These are phyloP conservation scores for Picochlorum sp. DNA, from an alignment of 139 green algal species.

Conservation along the genomic window DNA sequence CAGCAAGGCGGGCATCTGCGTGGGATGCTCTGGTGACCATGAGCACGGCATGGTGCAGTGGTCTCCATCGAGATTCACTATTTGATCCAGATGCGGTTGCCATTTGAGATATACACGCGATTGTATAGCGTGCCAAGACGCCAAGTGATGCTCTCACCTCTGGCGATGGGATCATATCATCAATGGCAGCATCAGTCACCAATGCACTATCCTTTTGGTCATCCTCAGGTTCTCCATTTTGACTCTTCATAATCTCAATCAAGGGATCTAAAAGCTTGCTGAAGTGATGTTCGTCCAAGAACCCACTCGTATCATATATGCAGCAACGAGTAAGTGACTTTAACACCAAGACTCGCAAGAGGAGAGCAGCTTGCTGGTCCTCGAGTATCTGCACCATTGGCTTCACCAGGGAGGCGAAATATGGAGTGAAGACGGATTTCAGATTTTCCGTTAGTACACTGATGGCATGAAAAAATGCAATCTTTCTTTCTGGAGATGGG, in stretches of 20 bases:
- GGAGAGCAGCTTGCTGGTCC: neutral
- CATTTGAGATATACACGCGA: constrained; percentile 58
- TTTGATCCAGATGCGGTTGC: constrained; percentile 50
- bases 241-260: constrained; percentile 12
- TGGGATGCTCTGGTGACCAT: constrained; percentile 32
- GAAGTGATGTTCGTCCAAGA: constrained; percentile 41
- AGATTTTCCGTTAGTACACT: constrained; percentile 55
- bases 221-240: too few relatives aligned
- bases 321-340: constrained; percentile 71
- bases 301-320: constrained; percentile 61
- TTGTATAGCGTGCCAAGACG: constrained; percentile 16
- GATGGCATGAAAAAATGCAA: constrained; percentile 44
- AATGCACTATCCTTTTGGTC: too few relatives aligned
- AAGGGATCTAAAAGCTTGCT: constrained; percentile 49
- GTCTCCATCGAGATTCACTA: constrained; percentile 72
- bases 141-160: constrained; percentile 16
- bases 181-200: neutral
- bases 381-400: constrained; percentile 17
- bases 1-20: constrained; percentile 16
- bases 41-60: constrained; percentile 62
- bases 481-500: constrained; percentile 19
- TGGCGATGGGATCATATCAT: neutral
- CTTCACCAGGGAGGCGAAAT: constrained; percentile 60
- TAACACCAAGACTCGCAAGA: constrained; percentile 47
- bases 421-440: constrained; percentile 79